Conservation (phyloP, 1,139 yeast genomes). For the Hansenula lynferdii region DNA sequence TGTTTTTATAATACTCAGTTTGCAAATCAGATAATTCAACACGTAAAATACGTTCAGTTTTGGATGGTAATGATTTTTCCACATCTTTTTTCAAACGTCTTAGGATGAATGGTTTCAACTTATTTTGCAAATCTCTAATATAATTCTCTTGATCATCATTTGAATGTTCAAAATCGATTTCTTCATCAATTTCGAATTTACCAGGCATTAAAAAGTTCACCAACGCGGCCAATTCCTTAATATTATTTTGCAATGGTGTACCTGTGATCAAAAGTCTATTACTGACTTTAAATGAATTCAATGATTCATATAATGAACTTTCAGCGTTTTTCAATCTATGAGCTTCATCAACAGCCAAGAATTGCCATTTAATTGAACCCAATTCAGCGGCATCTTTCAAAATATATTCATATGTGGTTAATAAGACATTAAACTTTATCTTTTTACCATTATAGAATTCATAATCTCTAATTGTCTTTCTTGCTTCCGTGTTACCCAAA, state of each 20-base stretch:
- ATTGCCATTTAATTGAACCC: conserved; percentile 90
- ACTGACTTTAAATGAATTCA: conserved; percentile 74
- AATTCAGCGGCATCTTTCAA: conserved; percentile 80
- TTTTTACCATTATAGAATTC: conserved; percentile 75
- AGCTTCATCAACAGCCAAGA: conserved; percentile 97
- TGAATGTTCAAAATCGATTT: conserved; percentile 89
- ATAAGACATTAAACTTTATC: conserved; percentile 79
- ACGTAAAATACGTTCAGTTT: conserved; percentile 89
- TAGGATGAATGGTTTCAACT: conserved; percentile 85
- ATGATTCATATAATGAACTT: conserved; percentile 85
- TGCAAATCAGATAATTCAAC: conserved; percentile 95
- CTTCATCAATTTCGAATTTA: conserved; percentile 80
- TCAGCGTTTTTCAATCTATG: conserved; percentile 95
- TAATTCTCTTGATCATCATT: conserved; percentile 83
- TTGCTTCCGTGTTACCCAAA: conserved; percentile 86
- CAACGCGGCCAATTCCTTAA: conserved; percentile 91
- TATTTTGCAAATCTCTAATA: conserved; percentile 77
- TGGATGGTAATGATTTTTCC: conserved; percentile 91
- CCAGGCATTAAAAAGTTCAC: conserved; percentile 98
- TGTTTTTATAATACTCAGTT: conserved; percentile 91
- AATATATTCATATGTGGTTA: conserved; percentile 95
- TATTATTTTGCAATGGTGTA: conserved; percentile 94
- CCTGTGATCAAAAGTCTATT: conserved; percentile 93
- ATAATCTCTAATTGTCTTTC: conserved; percentile 75
- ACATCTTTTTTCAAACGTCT: conserved; percentile 96